Evolutionary conservation across 805 yeast genomes (phyloP), one percentile per base, ranked within the genome.

Genomic region (Lipomyces spencermartinsiae): DNA sequence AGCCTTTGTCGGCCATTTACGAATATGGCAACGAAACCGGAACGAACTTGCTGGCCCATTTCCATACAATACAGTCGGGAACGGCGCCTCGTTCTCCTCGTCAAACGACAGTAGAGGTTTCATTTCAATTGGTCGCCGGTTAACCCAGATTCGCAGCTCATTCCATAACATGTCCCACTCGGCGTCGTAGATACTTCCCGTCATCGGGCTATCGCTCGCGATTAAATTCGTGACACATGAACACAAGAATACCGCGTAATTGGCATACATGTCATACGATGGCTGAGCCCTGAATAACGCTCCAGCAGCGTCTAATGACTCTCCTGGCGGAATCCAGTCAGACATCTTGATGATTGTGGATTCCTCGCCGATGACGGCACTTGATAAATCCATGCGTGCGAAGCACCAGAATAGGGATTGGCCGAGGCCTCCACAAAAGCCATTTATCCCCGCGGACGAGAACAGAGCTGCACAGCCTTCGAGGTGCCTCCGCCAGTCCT

Each of bases 321-420:
- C 43, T 51, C 62, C 69, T 56, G 65, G 69, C 1, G 79, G 82
- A 12, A 81, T 66, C 83, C 82, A 82, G 61, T 73, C 65, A 33
- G 76, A 77, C 1, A 79, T 71, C 3, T 78, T 79, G 19, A 80
- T 76, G 63, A 80, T 76, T 0, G 84, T 80, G 0, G 76, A 71
- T 60, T 78, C 76, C 62, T 81, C 83, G 16, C 80, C 81, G 53
- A 80, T 77, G 6, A 74, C 78, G 49, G 76, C 79, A 62, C 78
- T 78, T 59, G 79, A 79, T 8, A 82, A 76, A 68, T 82, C 85
- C 78, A 82, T 76, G 31, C 83, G 73, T 1, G 81, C 81, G 73
- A 82, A 80, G 59, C 80, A 78, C 85, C 85, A 83, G 65, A 83
- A 82, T 58, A 83, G 72, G 0, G 81, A 79, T 64, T 82, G 71